A percentile compares a stretch with the other conserved stretches of the same genome.
Evolutionary conservation across 2,329 filamentous ascomycete genomes (phyloP).

Genomic region (Xylaria hypoxylon): DNA sequence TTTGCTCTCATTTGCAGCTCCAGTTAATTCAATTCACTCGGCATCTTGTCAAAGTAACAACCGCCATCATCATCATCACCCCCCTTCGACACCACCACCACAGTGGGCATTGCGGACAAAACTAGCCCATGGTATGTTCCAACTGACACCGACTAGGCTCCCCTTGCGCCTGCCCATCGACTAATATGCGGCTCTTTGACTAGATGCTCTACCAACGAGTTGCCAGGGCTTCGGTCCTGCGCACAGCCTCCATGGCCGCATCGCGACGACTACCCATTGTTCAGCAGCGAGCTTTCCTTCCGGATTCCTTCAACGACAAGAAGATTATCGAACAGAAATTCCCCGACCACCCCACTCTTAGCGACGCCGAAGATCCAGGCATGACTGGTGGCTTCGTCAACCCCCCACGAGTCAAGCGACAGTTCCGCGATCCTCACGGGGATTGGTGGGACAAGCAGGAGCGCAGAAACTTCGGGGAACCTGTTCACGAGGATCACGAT

Average conservation of each 20-base stretch:
- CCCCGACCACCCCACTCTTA: slow-evolving; percentile 60
- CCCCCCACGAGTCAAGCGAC: slow-evolving; percentile 83
- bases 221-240: slow-evolving; percentile 62
- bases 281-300: slow-evolving; percentile 69
- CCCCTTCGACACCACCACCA: slow-evolving; percentile 22
- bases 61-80: slow-evolving; percentile 37
- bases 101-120: slow-evolving; percentile 50
- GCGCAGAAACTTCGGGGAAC: slow-evolving; percentile 95
- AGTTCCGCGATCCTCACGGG: slow-evolving; percentile 90
- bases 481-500: slow-evolving; percentile 96
- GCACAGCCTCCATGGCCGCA: slow-evolving; percentile 58
- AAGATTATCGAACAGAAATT: slow-evolving; percentile 65
- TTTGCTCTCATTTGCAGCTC: slow-evolving; percentile 13
- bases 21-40: slow-evolving; percentile 32
- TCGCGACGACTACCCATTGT: slow-evolving; percentile 63
- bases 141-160: slow-evolving; percentile 28
- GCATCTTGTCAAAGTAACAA: slow-evolving; percentile 36
- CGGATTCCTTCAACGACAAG: slow-evolving; percentile 60
- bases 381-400: slow-evolving; percentile 90
- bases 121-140: slow-evolving; percentile 52
- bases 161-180: not conserved
- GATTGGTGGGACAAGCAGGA: slow-evolving; percentile 99
- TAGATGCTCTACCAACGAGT: slow-evolving; percentile 74
- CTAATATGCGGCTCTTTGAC: slow-evolving; percentile 15
- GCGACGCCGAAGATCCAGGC: slow-evolving; percentile 72